Percentiles rank a stretch among this genome's conserved stretches.
These are phyloP conservation scores for Austroboletus niveus DNA, from an alignment of 1,284 basidiomycete species.

Conservation along the genomic window DNA sequence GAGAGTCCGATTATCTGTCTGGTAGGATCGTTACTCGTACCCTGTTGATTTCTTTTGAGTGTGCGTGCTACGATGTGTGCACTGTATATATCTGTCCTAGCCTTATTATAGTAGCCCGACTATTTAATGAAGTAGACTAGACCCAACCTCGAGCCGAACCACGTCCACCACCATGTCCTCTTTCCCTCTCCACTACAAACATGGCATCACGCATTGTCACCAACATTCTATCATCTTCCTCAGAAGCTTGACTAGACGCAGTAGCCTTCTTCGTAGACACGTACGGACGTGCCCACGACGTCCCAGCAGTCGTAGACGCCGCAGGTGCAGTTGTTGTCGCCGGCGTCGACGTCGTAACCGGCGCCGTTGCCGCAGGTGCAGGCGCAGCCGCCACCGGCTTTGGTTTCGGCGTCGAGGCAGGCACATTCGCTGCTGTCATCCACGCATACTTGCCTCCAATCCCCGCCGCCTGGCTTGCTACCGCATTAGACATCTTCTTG, in stretches of 20 bases:
- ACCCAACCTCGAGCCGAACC: slow-evolving; percentile 72
- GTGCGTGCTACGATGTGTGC: no score
- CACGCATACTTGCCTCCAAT: slow-evolving; percentile 78
- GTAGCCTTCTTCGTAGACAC: slow-evolving; percentile 41
- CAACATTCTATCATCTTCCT: slow-evolving; percentile 55
- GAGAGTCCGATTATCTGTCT: no score
- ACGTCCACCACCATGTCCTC: slow-evolving; percentile 73
- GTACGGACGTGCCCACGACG: slow-evolving; percentile 67
- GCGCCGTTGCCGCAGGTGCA: slow-evolving; percentile 21
- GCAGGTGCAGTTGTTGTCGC: slow-evolving; percentile 32
- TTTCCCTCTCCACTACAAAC: slow-evolving; percentile 76
- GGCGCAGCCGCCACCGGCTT: slow-evolving; percentile 35
- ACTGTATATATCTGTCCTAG: no score
- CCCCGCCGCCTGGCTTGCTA: slow-evolving; percentile 84
- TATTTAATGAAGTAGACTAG: slow-evolving; percentile 25
- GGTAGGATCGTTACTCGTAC: no score
- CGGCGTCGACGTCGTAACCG: slow-evolving; percentile 36
- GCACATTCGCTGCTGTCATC: slow-evolving; percentile 68
- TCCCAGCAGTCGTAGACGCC: slow-evolving; percentile 15
- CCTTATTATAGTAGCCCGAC: no score
- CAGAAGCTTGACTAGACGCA: slow-evolving; percentile 28
- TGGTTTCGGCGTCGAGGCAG: slow-evolving; percentile 46
- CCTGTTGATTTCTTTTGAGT: no score
- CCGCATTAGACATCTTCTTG: slow-evolving; percentile 86
- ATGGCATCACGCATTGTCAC: slow-evolving; percentile 74